Conservation (phyloP, 2,329 filamentous ascomycete species). For the Penicillium sp. region DNA sequence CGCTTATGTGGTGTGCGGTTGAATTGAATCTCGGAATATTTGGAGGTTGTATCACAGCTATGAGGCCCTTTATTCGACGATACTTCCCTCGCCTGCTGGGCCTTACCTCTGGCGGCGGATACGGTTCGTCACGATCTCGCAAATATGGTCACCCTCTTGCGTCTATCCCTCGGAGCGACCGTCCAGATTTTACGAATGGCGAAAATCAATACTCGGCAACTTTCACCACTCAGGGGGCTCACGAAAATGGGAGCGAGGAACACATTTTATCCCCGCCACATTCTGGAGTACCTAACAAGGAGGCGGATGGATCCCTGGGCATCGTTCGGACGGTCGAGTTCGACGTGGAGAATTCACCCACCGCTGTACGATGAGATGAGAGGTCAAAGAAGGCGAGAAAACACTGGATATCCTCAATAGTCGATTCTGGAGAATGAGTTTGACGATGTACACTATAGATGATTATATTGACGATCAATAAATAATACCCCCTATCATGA, state of each 20-base stretch:
- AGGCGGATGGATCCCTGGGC: slow-evolving; percentile 16
- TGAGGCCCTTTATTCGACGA: slow-evolving; percentile 32
- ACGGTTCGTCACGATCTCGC: slow-evolving; percentile 19
- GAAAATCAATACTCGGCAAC: slow-evolving; percentile 28
- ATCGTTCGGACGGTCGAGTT: slow-evolving; percentile 34
- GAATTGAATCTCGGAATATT: slow-evolving; percentile 35
- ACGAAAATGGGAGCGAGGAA: slow-evolving; percentile 30
- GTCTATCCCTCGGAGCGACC: slow-evolving; percentile 25
- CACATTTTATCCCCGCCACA: slow-evolving; percentile 22
- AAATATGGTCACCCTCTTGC: slow-evolving; percentile 27
- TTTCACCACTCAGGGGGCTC: slow-evolving; percentile 13
- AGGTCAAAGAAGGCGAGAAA: neutral
- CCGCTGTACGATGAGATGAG: neutral
- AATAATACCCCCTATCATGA: slow-evolving; percentile 1
- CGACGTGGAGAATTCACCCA: slow-evolving; percentile 27
- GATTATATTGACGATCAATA: slow-evolving; percentile 1
- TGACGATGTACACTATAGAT: neutral
- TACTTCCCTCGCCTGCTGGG: slow-evolving; percentile 34
- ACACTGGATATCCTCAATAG: neutral
- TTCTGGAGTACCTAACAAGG: slow-evolving; percentile 1
- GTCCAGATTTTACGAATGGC: slow-evolving; percentile 23
- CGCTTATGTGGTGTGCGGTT: slow-evolving; percentile 33
- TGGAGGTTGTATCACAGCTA: slow-evolving; percentile 33
- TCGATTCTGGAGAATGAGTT: neutral
- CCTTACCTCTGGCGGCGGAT: slow-evolving; percentile 21